Evolutionary conservation across 768 basidiomycete species (phyloP).

Genomic region (Lactarius tabidus): DNA sequence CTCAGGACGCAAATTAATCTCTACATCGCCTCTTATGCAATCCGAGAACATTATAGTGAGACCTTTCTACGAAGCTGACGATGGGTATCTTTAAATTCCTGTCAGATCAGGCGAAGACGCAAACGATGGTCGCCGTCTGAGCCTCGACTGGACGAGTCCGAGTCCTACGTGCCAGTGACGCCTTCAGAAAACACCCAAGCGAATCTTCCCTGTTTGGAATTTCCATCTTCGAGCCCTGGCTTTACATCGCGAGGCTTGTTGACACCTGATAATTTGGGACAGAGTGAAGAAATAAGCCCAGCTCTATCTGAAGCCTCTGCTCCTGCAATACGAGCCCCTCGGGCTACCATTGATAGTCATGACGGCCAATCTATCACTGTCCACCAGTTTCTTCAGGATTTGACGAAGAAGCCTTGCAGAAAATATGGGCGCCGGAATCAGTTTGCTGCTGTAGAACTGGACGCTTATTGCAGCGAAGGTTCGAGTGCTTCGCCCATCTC

Average conservation of each 20-base stretch:
- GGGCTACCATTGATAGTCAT: not conserved
- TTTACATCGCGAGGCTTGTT: not conserved
- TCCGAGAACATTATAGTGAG: slow-evolving; percentile 13
- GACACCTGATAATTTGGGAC: not conserved
- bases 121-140: slow-evolving; percentile 6
- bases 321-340: not conserved
- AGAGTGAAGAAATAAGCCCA: not conserved
- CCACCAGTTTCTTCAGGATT: slow-evolving; percentile 9
- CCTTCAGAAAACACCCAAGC: not conserved
- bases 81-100: not conserved
- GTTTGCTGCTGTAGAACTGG: not conserved
- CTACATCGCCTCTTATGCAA: not conserved
- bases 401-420: not conserved
- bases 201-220: not conserved
- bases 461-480: not conserved
- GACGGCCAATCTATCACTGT: slow-evolving; percentile 8
- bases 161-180: not conserved
- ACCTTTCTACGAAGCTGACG: too few species aligned
- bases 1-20: not conserved
- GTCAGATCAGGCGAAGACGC: slow-evolving; percentile 21
- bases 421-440: slow-evolving; percentile 12
- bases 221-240: not conserved
- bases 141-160: not conserved
- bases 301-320: not conserved
- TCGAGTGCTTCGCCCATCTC: not conserved